These are phyloP conservation scores for Medicago ruthenica DNA, from an alignment of 306 rosid genomes.

Conservation along the genomic window DNA sequence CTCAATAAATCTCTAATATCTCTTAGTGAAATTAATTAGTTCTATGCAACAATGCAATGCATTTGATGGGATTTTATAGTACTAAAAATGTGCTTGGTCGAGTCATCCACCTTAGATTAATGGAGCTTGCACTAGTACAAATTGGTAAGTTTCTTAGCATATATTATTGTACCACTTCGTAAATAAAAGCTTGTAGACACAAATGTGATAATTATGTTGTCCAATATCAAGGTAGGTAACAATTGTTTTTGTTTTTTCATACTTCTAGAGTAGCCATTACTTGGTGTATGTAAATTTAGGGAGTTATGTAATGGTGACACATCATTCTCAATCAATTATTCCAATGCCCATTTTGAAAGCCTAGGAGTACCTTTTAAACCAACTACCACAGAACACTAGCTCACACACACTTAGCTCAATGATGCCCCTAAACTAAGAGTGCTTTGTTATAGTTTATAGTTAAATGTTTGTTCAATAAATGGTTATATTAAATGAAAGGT, in stretches of 20 bases:
- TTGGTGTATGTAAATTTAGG: conserved; percentile 10
- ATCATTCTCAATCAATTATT: background rate
- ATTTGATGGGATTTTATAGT: conserved; percentile 48
- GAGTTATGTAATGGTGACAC: conserved; percentile 36
- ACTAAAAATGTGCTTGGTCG: conserved; percentile 44
- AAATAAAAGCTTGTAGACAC: conserved; percentile 29
- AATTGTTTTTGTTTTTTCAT: conserved; percentile 18
- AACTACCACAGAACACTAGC: conserved; percentile 15
- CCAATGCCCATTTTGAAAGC: background rate
- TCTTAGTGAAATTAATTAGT: background rate
- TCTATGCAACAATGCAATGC: conserved; percentile 10
- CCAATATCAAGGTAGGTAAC: conserved; percentile 36
- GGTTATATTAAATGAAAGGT: background rate
- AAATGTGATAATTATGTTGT: conserved; percentile 25
- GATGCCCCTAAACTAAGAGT: background rate
- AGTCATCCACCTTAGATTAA: conserved; percentile 48
- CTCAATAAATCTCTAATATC: background rate
- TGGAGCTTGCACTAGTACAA: conserved; percentile 64
- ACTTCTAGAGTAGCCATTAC: conserved; percentile 30
- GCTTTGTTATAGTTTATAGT: background rate
- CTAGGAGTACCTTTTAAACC: background rate
- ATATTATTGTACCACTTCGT: conserved; percentile 41
- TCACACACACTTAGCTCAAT: background rate
- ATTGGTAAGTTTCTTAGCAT: conserved; percentile 25
- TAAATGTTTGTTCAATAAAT: background rate